A percentile compares a stretch with the other conserved stretches of the same genome.
These are phyloP conservation scores for Speleostelium caveatum DNA, from an alignment of 78 protist genomes.

Conservation along the genomic window DNA sequence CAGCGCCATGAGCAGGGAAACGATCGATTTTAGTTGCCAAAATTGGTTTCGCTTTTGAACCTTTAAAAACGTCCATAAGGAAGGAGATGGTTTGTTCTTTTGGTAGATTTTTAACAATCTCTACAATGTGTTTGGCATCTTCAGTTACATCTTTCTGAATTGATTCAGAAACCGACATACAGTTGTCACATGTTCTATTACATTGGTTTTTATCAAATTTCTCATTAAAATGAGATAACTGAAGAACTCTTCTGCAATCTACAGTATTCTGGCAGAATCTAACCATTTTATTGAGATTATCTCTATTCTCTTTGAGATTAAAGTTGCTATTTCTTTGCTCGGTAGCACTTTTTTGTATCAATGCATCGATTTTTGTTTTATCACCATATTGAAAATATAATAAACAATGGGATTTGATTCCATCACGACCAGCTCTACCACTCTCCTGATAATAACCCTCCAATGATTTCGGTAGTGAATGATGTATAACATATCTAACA, in stretches of 20 bases:
- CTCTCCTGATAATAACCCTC: constrained; percentile 98
- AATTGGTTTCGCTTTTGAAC: not conserved
- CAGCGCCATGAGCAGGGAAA: not conserved
- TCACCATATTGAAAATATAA: constrained; percentile 83
- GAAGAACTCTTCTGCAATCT: constrained; percentile 83
- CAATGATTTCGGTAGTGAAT: constrained; percentile 97
- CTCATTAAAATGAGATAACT: constrained; percentile 71
- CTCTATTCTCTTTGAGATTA: constrained; percentile 9
- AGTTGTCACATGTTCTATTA: constrained; percentile 80
- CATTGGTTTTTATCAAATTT: constrained; percentile 64
- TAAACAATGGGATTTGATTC: constrained; percentile 83
- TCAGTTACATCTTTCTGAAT: constrained; percentile 17
- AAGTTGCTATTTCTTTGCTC: not conserved
- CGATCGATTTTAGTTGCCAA: not conserved
- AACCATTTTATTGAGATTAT: constrained; percentile 60
- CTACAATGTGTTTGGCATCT: constrained; percentile 2
- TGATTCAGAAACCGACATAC: not conserved
- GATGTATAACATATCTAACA: constrained; percentile 98
- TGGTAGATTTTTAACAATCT: not conserved
- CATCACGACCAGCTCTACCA: constrained; percentile 98
- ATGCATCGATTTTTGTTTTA: constrained; percentile 19
- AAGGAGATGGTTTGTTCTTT: not conserved
- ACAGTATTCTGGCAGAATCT: constrained; percentile 82
- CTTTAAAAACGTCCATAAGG: not conserved
- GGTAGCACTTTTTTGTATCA: not conserved